Conservation (phyloP, 768 basidiomycete genomes). For the Lactarius pseudohatsudake region DNA sequence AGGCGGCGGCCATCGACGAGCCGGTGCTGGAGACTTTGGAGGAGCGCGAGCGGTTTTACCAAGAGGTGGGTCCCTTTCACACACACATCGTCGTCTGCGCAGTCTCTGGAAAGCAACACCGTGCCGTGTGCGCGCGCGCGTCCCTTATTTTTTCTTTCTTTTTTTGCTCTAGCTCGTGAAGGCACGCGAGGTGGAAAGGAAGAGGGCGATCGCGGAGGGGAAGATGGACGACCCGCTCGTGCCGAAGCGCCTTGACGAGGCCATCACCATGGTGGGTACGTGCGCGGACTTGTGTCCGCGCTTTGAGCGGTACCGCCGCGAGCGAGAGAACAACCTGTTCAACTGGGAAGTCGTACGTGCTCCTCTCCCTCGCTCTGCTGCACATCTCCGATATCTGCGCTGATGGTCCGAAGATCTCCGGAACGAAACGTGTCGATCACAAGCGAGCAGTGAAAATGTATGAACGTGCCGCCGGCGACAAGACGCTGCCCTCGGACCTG, state of each 20-base stretch:
- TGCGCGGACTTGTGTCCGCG: conserved; percentile 94
- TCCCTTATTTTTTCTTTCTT: conserved; percentile 23
- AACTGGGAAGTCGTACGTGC: conserved; percentile 78
- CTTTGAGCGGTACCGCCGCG: conserved; percentile 88
- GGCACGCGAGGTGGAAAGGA: conserved; percentile 68
- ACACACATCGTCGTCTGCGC: background rate
- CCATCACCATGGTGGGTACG: conserved; percentile 90
- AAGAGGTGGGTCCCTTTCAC: conserved; percentile 52
- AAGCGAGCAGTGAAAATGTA: conserved; percentile 90
- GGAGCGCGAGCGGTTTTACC: conserved; percentile 67
- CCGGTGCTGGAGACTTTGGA: conserved; percentile 57
- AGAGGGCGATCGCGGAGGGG: conserved; percentile 74
- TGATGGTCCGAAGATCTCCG: conserved; percentile 63
- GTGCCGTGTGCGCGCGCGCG: conserved; percentile 1
- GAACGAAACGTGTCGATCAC: conserved; percentile 85
- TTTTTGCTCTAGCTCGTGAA: conserved; percentile 54
- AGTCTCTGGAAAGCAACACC: conserved; percentile 6
- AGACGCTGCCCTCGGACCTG: conserved; percentile 87
- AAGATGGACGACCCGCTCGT: conserved; percentile 86
- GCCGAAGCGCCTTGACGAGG: conserved; percentile 79
- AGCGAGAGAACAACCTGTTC: conserved; percentile 84
- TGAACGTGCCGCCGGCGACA: conserved; percentile 92
- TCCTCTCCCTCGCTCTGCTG: background rate
- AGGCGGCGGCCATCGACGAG: conserved; percentile 36
- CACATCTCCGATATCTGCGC: conserved; percentile 25